phyloP scores from a whole-genome alignment of 352 stramenopile genomes.

The Aphanomyces astaci region DNA sequence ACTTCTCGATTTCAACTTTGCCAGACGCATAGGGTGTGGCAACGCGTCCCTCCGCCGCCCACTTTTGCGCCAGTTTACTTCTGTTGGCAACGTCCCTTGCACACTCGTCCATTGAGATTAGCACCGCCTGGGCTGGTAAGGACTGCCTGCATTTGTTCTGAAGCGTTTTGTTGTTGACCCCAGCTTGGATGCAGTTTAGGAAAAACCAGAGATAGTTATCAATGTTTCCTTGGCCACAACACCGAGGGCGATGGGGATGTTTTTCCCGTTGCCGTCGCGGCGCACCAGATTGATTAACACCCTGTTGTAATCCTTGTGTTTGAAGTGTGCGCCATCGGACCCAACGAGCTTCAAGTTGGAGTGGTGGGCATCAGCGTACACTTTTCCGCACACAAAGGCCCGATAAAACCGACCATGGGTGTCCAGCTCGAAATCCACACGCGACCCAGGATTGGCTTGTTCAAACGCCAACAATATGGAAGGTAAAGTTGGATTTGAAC shows the following conservation, averaged over 20 bases:
- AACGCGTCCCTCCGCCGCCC: not conserved
- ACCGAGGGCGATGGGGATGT: not conserved
- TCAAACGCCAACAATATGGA: not conserved
- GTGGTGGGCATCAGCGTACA: not conserved
- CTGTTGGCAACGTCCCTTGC: not conserved
- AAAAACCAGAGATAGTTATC: not conserved
- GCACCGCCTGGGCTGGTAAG: not conserved
- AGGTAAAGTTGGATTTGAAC: not conserved
- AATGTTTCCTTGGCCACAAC: not conserved
- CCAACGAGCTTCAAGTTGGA: not conserved
- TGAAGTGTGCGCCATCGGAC: not conserved
- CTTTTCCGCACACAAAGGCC: not conserved
- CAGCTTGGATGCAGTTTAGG: not conserved
- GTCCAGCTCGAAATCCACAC: not conserved
- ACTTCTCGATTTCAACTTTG: not conserved
- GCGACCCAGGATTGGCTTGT: not conserved
- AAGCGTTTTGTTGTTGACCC: not conserved
- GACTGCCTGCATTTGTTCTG: not conserved
- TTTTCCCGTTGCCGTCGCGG: not conserved
- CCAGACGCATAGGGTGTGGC: not conserved
- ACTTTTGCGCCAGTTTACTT: not conserved
- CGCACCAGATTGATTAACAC: not conserved
- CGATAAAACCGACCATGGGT: not conserved
- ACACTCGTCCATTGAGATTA: not conserved
- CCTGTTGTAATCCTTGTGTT: not conserved